Evolutionary conservation across 2,329 filamentous ascomycete species (phyloP).

Genomic region (Fusarium dlaminii): DNA sequence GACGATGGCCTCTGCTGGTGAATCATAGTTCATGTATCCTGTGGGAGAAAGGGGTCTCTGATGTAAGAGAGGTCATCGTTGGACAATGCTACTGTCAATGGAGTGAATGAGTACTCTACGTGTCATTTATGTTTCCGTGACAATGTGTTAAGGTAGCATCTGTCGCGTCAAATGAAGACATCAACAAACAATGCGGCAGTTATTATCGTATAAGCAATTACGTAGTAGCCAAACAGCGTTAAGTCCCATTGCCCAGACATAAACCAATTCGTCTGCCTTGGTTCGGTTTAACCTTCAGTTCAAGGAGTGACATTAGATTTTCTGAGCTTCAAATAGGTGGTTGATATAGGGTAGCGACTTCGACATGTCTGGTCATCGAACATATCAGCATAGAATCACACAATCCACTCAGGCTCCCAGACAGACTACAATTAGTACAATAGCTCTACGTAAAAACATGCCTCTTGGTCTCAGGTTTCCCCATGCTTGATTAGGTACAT

Average conservation of each 20-base stretch:
- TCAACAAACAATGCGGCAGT: background rate
- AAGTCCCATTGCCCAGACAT: background rate
- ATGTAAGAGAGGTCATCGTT: background rate
- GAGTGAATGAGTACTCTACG: background rate
- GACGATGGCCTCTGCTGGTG: background rate
- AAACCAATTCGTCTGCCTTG: background rate
- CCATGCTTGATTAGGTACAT: background rate
- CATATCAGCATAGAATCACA: background rate
- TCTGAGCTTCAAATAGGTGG: background rate
- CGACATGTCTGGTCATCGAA: background rate
- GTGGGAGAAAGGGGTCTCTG: conserved; percentile 10
- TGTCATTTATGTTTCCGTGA: background rate
- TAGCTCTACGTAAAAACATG: accelerated
- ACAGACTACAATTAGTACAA: background rate
- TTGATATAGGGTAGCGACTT: background rate
- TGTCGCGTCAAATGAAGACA: background rate
- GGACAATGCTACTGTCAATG: background rate
- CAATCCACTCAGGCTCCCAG: background rate
- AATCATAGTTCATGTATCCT: conserved; percentile 6
- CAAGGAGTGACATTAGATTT: background rate
- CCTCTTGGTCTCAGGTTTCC: background rate
- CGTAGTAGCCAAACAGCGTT: background rate
- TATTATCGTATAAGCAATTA: no score
- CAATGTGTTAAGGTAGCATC: background rate
- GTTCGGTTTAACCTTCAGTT: background rate